phyloP scores from a whole-genome alignment of 1,284 basidiomycete species.

The Wallemia ichthyophaga region DNA sequence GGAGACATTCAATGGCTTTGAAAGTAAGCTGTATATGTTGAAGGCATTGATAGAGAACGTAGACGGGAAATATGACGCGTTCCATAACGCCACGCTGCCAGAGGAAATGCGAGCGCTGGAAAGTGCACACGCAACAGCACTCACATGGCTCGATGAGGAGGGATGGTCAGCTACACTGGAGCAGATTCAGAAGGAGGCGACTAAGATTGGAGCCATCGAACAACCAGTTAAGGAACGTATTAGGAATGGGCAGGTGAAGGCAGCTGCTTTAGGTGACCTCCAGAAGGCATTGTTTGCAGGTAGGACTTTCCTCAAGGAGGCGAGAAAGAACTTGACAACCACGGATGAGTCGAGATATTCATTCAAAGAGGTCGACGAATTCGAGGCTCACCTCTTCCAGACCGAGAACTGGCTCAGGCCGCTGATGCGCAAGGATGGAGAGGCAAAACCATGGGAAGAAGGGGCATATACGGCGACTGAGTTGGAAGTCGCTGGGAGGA shows the following conservation, averaged over 20 bases:
- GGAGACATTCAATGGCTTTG: conserved; percentile 70
- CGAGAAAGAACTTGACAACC: conserved; percentile 31
- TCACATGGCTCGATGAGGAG: conserved; percentile 53
- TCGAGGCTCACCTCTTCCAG: conserved; percentile 9
- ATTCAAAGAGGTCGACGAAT: conserved; percentile 11
- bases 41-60: conserved; percentile 48
- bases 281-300: conserved; percentile 29
- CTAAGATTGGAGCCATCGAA: conserved; percentile 32
- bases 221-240: conserved; percentile 55
- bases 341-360: conserved; percentile 12
- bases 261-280: conserved; percentile 32
- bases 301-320: conserved; percentile 48
- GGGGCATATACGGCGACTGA: conserved; percentile 7
- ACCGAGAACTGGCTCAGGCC: conserved; percentile 13
- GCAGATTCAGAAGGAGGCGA: conserved; percentile 31
- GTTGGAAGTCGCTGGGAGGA: conserved; percentile 8
- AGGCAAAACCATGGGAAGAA: conserved; percentile 10
- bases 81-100: conserved; percentile 44
- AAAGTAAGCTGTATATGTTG: conserved; percentile 68
- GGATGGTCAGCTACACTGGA: conserved; percentile 54
- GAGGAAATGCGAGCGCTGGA: conserved; percentile 36
- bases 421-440: conserved; percentile 9
- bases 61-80: conserved; percentile 28
- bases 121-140: conserved; percentile 34
- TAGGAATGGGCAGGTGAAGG: conserved; percentile 40